A percentile compares a stretch with the other conserved stretches of the same genome.
Evolutionary conservation across 2,329 filamentous ascomycete species (phyloP).

Genomic region (Hypoxylon sp.): DNA sequence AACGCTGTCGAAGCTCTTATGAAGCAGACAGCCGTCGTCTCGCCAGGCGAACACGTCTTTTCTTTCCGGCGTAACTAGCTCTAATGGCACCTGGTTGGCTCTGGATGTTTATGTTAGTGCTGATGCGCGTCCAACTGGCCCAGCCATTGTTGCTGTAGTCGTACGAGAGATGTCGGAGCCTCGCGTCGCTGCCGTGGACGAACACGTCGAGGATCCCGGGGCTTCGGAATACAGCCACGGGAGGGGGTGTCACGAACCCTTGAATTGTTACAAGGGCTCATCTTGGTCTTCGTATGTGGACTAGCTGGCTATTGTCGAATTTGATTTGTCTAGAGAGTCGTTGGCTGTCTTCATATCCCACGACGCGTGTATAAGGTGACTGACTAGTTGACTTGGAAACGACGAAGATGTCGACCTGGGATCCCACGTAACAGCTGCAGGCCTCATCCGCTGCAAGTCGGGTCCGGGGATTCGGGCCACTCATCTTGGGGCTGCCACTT

Average conservation of each 20-base stretch:
- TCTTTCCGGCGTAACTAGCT: conserved; percentile 1
- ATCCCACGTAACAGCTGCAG: conserved; percentile 21
- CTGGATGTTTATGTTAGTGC: conserved; percentile 13
- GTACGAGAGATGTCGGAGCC: conserved; percentile 25
- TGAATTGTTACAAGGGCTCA: too few species aligned
- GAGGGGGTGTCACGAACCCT: conserved; percentile 20
- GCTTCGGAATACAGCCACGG: conserved; percentile 16
- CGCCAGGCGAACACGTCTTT: conserved; percentile 27
- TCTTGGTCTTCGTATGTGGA: conserved; percentile 16
- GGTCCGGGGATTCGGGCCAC: conserved; percentile 11
- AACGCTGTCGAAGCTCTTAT: conserved; percentile 18
- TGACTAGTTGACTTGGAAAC: conserved; percentile 22
- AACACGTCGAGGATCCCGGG: conserved; percentile 23
- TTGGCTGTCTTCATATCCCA: conserved; percentile 13
- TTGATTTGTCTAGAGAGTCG: too few species aligned
- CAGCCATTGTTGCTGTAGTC: conserved; percentile 9
- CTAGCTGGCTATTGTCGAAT: conserved; percentile 7
- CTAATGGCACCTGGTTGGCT: conserved; percentile 22
- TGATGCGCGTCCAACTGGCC: conserved; percentile 20
- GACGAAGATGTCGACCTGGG: conserved; percentile 20
- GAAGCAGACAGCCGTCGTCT: conserved; percentile 13
- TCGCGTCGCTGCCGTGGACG: conserved; percentile 17
- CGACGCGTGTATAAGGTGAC: conserved; percentile 10
- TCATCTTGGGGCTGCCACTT: conserved; percentile 7
- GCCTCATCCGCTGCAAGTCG: conserved; percentile 17